Base-by-base conservation (phyloP, 2,329 filamentous ascomycete species). In the Nemania sp. region DNA sequence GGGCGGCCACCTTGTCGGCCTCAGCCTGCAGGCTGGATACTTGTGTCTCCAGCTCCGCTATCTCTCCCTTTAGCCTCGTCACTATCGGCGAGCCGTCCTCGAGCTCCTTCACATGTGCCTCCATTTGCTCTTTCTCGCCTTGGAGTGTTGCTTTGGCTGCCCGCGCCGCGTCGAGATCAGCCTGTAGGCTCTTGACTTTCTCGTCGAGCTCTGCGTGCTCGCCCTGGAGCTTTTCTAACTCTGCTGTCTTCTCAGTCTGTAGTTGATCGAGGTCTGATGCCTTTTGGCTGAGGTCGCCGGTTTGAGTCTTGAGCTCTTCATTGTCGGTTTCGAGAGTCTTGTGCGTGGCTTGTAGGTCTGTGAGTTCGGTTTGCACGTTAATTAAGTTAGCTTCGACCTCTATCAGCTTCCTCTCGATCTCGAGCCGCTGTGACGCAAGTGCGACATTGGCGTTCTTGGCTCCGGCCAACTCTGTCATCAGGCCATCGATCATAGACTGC, bases 381-480 rank as follows among this genome's bases (percentile, higher is more conserved):
- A 52, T 57, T 15, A 77, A 67, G 67, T 75, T 74, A 56, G 69
- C 70, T 24, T 70, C 69, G 22, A 74, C 69, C 15, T 57, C 67
- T 3, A 63, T 62, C 20, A 77, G 62, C 47, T 73, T 64, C 35
- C 38, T 70, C 59, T 75, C 70, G 5, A 74, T 51, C 8, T 72
- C 70, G n/a, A 77, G 66, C 13, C 72, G 68, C 58, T 76, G 67
- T 6, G 71, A 65, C 7, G 73, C 75, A 29, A 76, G 73, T n/a
- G 74, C 67, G 49, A 77, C 70, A 63, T 77, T 77, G 55, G 75
- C 75, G 20, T 75, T 73, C 64, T 75, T 75, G 22, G 75, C 72
- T n/a, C 75, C 75, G 15, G 66, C 72, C 27, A 77, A 32, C 64
- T 77, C 74, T 15, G 66, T 74, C 58, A 73, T 73, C 5, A 77